Conservation (phyloP, 352 stramenopile species). For the Pythium rhizo-oryzae region DNA sequence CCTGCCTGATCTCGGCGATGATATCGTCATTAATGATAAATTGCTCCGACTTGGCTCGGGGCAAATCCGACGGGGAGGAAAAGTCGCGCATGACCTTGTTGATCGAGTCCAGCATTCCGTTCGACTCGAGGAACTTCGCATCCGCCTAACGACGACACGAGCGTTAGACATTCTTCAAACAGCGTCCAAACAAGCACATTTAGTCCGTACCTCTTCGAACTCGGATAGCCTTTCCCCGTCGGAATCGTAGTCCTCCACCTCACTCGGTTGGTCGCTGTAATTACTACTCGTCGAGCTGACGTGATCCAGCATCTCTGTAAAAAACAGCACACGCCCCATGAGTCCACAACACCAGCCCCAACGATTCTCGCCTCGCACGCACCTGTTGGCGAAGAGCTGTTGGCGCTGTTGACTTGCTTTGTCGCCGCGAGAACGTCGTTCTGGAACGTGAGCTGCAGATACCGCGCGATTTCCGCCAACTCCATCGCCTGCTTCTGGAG, state of each 20-base stretch:
- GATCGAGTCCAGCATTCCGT: conserved; percentile 78
- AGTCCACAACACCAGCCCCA: not conserved
- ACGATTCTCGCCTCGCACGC: not conserved
- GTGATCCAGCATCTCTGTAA: conserved; percentile 30
- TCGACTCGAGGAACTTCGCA: conserved; percentile 72
- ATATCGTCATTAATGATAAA: conserved; percentile 76
- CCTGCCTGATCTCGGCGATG: conserved; percentile 65
- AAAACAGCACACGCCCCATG: not conserved
- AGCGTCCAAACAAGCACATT: not conserved
- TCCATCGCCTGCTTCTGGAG: conserved; percentile 40
- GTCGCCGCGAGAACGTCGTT: conserved; percentile 25
- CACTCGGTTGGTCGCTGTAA: conserved; percentile 31
- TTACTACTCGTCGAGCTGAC: conserved; percentile 28
- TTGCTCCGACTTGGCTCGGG: conserved; percentile 39
- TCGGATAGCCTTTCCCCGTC: conserved; percentile 60
- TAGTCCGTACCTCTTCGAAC: conserved; percentile 64
- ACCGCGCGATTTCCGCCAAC: conserved; percentile 38
- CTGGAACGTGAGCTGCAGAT: conserved; percentile 36
- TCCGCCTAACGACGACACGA: conserved; percentile 57
- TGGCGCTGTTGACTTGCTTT: conserved; percentile 31
- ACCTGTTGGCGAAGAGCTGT: conserved; percentile 32
- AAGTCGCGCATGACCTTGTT: conserved; percentile 80
- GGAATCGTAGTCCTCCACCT: conserved; percentile 22
- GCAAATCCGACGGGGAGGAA: conserved; percentile 31
- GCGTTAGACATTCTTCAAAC: not conserved